A percentile compares a stretch with the other conserved stretches of the same genome.
Evolutionary conservation across 768 basidiomycete species (phyloP).

Genomic region (Auricularia auricula-judae): DNA sequence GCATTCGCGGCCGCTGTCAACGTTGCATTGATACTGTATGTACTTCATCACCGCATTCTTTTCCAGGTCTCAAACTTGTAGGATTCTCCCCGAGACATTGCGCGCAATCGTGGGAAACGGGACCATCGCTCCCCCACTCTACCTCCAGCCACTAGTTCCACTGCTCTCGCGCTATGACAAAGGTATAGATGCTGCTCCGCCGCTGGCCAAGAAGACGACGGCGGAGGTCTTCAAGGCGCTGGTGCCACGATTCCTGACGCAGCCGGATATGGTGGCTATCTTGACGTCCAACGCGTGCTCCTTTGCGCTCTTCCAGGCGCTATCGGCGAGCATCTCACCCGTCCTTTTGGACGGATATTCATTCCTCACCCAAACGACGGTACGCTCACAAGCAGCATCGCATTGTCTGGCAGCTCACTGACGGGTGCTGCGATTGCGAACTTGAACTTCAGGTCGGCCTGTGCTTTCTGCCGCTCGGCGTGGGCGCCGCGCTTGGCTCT

Average conservation of each 20-base stretch:
- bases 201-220: neutral
- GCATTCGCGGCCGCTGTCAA: slow-evolving; percentile 37
- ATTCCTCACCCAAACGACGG: slow-evolving; percentile 38
- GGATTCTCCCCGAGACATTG: slow-evolving; percentile 37
- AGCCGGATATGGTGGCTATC: slow-evolving; percentile 46
- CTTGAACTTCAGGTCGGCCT: slow-evolving; percentile 43
- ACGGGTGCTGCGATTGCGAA: neutral
- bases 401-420: neutral
- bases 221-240: neutral
- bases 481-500: slow-evolving; percentile 56
- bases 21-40: slow-evolving; percentile 36
- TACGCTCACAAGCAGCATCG: neutral
- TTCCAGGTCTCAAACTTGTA: slow-evolving; percentile 3
- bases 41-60: slow-evolving; percentile 10
- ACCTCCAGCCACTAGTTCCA: slow-evolving; percentile 23
- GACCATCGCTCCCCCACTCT: slow-evolving; percentile 20
- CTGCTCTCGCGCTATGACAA: slow-evolving; percentile 9
- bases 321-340: slow-evolving; percentile 50
- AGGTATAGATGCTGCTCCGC: neutral
- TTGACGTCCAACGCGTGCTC: slow-evolving; percentile 41
- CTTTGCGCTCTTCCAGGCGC: slow-evolving; percentile 48
- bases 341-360: slow-evolving; percentile 50
- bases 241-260: slow-evolving; percentile 29
- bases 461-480: slow-evolving; percentile 67
- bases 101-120: slow-evolving; percentile 33